Base-by-base conservation (phyloP, 306 rosid genomes). In the Gleditsia sinensis region DNA sequence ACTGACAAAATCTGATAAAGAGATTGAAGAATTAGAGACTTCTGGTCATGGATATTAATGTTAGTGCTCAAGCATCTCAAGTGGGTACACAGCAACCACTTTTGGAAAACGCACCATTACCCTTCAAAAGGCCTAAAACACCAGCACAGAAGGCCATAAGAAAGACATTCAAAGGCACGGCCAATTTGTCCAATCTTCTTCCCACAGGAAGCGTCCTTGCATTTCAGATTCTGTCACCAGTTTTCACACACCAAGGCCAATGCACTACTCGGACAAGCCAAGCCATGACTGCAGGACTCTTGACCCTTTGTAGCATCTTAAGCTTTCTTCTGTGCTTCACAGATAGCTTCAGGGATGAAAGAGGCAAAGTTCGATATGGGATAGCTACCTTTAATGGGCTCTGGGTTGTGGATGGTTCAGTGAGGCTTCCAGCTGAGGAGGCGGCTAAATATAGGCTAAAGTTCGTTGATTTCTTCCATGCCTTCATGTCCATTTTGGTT, bases 401-500 rank as follows among this genome's bases (percentile, higher is more conserved):
- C 12, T 90, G 95, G 99, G 77, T 90, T 27, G 57, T 90, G 42
- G 99, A 94, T 62, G 92, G 88, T 13, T 83, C 88, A 0, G 64
- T 68, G 67, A 61, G 21, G 48, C 46, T 61, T 17, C 17, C 67
- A 9, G 25, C 46, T 4, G 81, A 66, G 4, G 92, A 71, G 49
- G 89, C 89, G 0, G 68, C 45, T 0, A 90, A 83, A 19, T 90
- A 84, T 57, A 76, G 65, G 21, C 19, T 95, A 24, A 76, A 76
- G 55, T 82, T 84, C 12, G 69, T 87, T 28, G 97, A 94, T 78
- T 90, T 94, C 75, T 57, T 92, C 50, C 99, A 95, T 67, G 93
- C 93, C 1, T 77, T 85, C 13, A 60, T 81, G 80, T 84, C 96
- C 4, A n/a, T 90, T 7, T 67, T 88, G 76, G 96, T 92, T 28